phyloP scores from a whole-genome alignment of 208 protist genomes.

The Trypanosoma rangeli region DNA sequence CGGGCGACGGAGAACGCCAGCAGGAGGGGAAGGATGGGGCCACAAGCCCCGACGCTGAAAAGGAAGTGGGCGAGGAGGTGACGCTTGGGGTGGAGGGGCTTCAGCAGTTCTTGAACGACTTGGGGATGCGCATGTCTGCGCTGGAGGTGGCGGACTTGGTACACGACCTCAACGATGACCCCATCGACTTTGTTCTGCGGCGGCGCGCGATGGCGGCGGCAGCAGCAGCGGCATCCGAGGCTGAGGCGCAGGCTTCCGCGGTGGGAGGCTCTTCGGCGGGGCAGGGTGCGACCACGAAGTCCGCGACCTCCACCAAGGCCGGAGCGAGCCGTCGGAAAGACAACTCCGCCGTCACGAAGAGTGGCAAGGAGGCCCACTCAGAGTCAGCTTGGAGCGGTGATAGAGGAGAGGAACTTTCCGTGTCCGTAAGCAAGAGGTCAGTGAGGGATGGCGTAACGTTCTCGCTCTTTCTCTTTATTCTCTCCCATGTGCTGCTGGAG shows the following conservation, averaged over 20 bases:
- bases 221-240: not conserved
- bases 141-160: conserved; percentile 62
- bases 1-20: not conserved
- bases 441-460: conserved; percentile 40
- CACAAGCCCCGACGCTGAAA: not conserved
- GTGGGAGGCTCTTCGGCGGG: not conserved
- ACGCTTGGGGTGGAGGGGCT: conserved; percentile 42
- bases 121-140: conserved; percentile 40
- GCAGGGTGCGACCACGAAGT: not conserved
- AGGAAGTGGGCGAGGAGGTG: conserved; percentile 22
- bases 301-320: not conserved
- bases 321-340: not conserved
- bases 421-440: not conserved
- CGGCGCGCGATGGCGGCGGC: conserved; percentile 10
- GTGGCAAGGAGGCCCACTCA: not conserved
- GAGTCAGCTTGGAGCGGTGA: not conserved
- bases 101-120: conserved; percentile 45
- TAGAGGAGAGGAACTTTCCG: not conserved
- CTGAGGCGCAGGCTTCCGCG: not conserved
- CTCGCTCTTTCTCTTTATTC: conserved; percentile 62
- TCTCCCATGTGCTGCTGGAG: conserved; percentile 31
- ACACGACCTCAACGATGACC: conserved; percentile 27
- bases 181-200: conserved; percentile 29
- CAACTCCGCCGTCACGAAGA: not conserved
- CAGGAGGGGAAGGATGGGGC: not conserved